Evolutionary conservation across 139 green algal genomes (phyloP).

Genomic region (Coelastrella sp.): DNA sequence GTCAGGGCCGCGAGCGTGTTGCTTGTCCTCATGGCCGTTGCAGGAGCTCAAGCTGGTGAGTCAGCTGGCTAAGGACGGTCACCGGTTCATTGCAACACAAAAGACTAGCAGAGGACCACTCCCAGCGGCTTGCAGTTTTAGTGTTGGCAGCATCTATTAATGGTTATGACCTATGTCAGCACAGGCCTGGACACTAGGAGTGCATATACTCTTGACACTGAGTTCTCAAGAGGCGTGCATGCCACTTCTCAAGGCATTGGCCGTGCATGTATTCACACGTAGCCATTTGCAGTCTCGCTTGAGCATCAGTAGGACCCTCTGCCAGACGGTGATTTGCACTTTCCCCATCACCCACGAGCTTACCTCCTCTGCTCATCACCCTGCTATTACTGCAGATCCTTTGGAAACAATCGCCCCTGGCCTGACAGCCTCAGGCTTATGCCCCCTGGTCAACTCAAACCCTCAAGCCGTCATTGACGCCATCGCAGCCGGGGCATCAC

Average conservation of each 20-base stretch:
- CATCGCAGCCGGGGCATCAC: neutral
- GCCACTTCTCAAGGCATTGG: neutral
- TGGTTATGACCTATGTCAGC: neutral
- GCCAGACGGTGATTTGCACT: too few relatives aligned
- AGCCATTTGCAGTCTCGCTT: too few relatives aligned
- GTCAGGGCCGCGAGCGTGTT: neutral
- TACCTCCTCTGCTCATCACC: too few relatives aligned
- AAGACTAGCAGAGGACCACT: neutral
- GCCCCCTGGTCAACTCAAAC: neutral
- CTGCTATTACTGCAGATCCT: neutral
- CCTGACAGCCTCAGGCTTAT: neutral
- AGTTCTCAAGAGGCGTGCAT: neutral
- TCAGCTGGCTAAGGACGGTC: neutral
- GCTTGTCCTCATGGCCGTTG: neutral
- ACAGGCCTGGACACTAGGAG: too few relatives aligned
- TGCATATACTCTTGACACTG: too few relatives aligned
- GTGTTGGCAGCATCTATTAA: neutral
- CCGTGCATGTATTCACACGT: too few relatives aligned
- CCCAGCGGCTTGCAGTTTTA: neutral
- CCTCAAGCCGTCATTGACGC: neutral
- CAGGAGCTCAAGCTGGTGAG: neutral
- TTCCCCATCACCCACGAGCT: too few relatives aligned
- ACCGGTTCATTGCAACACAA: too few relatives aligned
- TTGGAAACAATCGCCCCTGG: neutral
- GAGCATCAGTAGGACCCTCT: too few relatives aligned